Percentiles rank a stretch among this genome's conserved stretches.
Evolutionary conservation across 2,329 filamentous ascomycete species (phyloP).

Genomic region (Onygenales sp.): DNA sequence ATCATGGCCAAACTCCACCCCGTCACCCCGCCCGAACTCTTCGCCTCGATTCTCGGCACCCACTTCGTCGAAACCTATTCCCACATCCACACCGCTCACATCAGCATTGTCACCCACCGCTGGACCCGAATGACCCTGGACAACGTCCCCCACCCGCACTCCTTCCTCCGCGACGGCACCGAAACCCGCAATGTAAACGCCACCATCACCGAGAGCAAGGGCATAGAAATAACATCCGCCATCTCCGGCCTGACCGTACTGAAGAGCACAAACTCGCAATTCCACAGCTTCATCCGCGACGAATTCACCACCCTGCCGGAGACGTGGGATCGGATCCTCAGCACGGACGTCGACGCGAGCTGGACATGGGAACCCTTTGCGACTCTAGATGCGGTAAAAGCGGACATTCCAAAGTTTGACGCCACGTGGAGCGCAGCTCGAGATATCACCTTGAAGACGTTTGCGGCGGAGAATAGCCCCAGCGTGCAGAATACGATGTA

Average conservation of each 20-base stretch:
- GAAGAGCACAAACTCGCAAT: slow-evolving; percentile 93
- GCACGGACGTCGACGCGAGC: slow-evolving; percentile 77
- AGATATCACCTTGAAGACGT: slow-evolving; percentile 78
- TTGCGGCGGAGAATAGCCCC: slow-evolving; percentile 81
- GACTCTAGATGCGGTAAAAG: slow-evolving; percentile 56
- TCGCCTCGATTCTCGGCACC: slow-evolving; percentile 69
- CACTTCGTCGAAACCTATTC: slow-evolving; percentile 84
- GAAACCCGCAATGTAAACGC: slow-evolving; percentile 80
- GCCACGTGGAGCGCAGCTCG: slow-evolving; percentile 68
- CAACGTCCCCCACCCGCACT: slow-evolving; percentile 87
- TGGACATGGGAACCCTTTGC: slow-evolving; percentile 78
- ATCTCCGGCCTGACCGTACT: slow-evolving; percentile 79
- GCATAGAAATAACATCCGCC: slow-evolving; percentile 66
- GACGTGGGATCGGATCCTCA: slow-evolving; percentile 90
- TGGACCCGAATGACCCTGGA: slow-evolving; percentile 86
- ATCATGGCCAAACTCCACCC: slow-evolving; percentile 91
- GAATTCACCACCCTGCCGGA: slow-evolving; percentile 87
- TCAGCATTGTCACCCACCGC: slow-evolving; percentile 73
- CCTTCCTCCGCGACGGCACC: slow-evolving; percentile 80
- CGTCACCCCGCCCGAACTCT: slow-evolving; percentile 87
- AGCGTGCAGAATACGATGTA: slow-evolving; percentile 98
- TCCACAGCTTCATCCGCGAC: slow-evolving; percentile 88
- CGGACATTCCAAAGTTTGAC: slow-evolving; percentile 60
- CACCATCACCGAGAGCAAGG: slow-evolving; percentile 51
- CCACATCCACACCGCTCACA: slow-evolving; percentile 78